Percentiles rank a stretch among this genome's conserved stretches.
Conservation (phyloP, 2,329 filamentous ascomycete species). For the Colletotrichum liaoningense region DNA sequence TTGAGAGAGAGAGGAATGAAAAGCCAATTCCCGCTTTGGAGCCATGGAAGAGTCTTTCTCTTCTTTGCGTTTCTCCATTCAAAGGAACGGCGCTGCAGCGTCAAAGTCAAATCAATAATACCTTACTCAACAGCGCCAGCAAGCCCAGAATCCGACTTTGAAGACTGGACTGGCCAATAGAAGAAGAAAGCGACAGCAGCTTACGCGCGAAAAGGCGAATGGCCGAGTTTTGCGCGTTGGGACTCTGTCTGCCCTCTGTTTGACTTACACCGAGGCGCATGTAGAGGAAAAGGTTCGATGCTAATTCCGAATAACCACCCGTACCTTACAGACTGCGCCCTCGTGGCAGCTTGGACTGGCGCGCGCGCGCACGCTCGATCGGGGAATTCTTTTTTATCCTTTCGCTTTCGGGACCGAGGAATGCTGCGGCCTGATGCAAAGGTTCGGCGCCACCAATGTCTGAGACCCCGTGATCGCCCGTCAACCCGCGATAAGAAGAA, state of each 20-base stretch:
- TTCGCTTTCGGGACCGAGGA: constrained; percentile 9
- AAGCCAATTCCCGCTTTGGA: background rate
- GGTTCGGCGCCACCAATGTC: constrained; percentile 27
- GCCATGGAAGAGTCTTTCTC: background rate
- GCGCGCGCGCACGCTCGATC: background rate
- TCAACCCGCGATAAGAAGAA: constrained; percentile 10
- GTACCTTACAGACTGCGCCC: background rate
- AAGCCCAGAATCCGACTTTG: background rate
- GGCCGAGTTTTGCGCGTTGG: constrained; percentile 5
- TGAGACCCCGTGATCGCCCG: constrained; percentile 19
- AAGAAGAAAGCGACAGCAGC: background rate
- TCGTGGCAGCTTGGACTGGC: constrained; percentile 10
- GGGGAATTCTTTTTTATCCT: background rate
- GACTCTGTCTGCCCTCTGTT: background rate
- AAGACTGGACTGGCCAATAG: background rate
- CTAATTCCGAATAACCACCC: background rate
- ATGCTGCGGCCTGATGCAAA: constrained; percentile 3
- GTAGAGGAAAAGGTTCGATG: background rate
- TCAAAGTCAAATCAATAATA: background rate
- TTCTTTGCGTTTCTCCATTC: background rate
- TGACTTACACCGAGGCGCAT: background rate
- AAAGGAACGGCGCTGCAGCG: constrained; percentile 3
- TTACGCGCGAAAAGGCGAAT: constrained; percentile 9
- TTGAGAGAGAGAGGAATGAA: background rate
- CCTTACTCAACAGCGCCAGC: background rate